Conservation (phyloP, 2,329 filamentous ascomycete species). For the Dactylonectria macrodidyma region DNA sequence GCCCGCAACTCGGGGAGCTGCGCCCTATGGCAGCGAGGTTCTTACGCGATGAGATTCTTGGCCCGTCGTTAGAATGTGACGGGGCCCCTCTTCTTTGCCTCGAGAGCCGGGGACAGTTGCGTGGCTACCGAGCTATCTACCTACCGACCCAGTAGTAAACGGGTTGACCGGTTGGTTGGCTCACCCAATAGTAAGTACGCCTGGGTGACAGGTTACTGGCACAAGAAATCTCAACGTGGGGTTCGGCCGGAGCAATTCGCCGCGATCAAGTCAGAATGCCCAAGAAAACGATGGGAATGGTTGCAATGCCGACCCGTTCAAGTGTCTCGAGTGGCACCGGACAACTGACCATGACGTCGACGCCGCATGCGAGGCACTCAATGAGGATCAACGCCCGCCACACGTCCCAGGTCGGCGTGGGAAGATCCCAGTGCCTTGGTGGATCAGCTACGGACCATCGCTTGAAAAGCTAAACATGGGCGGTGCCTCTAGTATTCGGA, state of each 20-base stretch:
- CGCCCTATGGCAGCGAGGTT: conserved; percentile 38
- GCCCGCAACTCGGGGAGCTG: conserved; percentile 31
- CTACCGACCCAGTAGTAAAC: too few species aligned
- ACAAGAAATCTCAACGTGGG: conserved; percentile 14
- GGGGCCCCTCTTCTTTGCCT: conserved; percentile 5
- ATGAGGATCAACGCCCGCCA: conserved; percentile 41
- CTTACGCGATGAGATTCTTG: conserved; percentile 42
- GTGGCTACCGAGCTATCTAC: too few species aligned
- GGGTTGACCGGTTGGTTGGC: too few species aligned
- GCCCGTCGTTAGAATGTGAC: conserved; percentile 27
- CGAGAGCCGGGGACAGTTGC: too few species aligned
- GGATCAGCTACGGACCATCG: conserved; percentile 47
- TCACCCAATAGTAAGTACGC: conserved; percentile 7
- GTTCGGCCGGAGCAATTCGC: conserved; percentile 20
- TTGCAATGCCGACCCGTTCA: background rate
- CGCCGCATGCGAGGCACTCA: conserved; percentile 44
- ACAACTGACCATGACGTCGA: conserved; percentile 46
- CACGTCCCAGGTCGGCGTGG: conserved; percentile 44
- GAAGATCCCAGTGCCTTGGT: conserved; percentile 37
- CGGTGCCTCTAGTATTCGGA: conserved; percentile 27
- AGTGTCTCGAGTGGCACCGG: conserved; percentile 39
- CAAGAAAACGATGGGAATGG: conserved; percentile 13
- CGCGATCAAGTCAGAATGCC: background rate
- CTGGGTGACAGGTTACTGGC: background rate
- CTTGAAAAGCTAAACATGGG: conserved; percentile 41